Base-by-base conservation (phyloP, 441 rosid genomes). In the Codiaeum variegatum region DNA sequence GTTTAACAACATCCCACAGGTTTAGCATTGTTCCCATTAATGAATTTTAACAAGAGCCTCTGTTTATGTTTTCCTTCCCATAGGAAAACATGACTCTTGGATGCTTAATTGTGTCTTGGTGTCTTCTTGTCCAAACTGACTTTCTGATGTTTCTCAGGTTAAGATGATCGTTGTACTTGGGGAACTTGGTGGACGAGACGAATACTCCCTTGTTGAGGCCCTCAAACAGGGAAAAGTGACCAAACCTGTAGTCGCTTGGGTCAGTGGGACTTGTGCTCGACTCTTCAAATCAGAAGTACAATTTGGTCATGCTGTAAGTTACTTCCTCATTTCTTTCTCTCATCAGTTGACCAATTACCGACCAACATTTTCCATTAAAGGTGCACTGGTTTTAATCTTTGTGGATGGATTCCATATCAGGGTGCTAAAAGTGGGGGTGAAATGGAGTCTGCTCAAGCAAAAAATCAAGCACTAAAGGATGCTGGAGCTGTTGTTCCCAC, bases 351-450 rank as follows among this genome's bases (percentile, higher is more conserved):
- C 70, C 10, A 70, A 65, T 70, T 52, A 26, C 6, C 67, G 66
- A 34, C 40, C 34, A 1, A n/a, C 21, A 31, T 51, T 72, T 49
- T 38, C 26, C 3, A 31, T 18, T 16, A 56, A 65, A 21, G 24
- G 47, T 16, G 47, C 46, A 26, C 29, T 75, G n/a, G 71, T 67
- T 72, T 66, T 69, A 68, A 66, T 79, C 66, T 73, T 70, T 44
- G 36, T 60, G 72, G 63, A 32, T 23, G 46, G 51, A 62, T 44
- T 71, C 44, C 62, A 69, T 78, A 81, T 71, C 81, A 94, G 99
- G 99, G 98, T 34, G 98, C 99, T 74, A 94, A 94, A 88, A 95
- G 98, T 83, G 99, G 98, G 23, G 97, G 92, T 19, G 99, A 90
- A 85, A 75, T 92, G 94, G 99, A 95, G 80, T 95, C 99, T 59